Percentiles rank a stretch among this genome's conserved stretches.
Conservation (phyloP, 192 early-diverging fungal genomes). For the Gigaspora rosea region DNA sequence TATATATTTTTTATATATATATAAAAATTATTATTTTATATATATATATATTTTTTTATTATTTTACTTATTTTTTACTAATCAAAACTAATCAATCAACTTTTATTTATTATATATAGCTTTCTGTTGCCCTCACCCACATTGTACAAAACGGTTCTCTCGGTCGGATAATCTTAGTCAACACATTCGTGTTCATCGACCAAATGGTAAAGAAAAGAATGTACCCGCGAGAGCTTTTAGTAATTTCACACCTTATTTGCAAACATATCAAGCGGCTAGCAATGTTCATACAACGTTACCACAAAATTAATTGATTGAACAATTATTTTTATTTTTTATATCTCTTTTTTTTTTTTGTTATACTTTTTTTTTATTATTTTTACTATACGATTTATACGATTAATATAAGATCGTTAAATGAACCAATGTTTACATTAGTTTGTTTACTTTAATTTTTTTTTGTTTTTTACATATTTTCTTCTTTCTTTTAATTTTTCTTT, state of each 20-base stretch:
- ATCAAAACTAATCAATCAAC: too few species aligned
- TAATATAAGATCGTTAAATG: not conserved
- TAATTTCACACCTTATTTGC: conserved; percentile 46
- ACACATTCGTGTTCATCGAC: conserved; percentile 60
- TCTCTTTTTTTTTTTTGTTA: not conserved
- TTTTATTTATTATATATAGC: conserved; percentile 40
- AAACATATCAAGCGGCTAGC: conserved; percentile 36
- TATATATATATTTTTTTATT: not conserved
- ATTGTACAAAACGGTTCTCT: conserved; percentile 58
- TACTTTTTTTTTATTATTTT: not conserved
- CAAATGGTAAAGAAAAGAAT: conserved; percentile 54
- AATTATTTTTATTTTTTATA: not conserved
- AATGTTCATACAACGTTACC: not conserved
- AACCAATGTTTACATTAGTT: not conserved
- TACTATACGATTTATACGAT: not conserved
- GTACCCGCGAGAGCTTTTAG: conserved; percentile 32
- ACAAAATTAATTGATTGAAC: not conserved
- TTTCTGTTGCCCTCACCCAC: conserved; percentile 53
- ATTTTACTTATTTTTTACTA: not conserved
- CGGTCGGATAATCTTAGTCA: conserved; percentile 61
- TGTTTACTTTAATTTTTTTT: too few species aligned
- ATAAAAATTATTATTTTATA: too few species aligned
- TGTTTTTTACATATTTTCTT: not conserved
- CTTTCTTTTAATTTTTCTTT: too few species aligned
- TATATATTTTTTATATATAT: too few species aligned